A percentile compares a stretch with the other conserved stretches of the same genome.
These are phyloP conservation scores for Psidium guajava DNA, from an alignment of 345 rosid species.

Conservation along the genomic window DNA sequence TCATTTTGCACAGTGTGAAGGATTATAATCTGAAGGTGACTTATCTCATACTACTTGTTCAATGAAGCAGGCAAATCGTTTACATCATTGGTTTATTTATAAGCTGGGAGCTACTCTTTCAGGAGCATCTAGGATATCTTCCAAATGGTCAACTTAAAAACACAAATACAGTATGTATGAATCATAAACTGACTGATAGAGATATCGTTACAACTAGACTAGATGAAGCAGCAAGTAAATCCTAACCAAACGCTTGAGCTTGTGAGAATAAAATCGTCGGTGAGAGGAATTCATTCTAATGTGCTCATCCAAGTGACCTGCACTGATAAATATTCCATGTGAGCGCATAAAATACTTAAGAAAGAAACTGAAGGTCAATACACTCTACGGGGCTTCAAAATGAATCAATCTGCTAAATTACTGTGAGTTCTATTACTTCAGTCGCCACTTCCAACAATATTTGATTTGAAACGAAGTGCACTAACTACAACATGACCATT, in stretches of 20 bases:
- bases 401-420: not conserved
- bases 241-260: conserved; percentile 53
- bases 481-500: not conserved
- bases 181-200: not conserved
- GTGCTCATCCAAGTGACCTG: conserved; percentile 72
- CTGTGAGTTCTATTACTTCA: not conserved
- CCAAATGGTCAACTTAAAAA: not conserved
- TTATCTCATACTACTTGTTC: not conserved
- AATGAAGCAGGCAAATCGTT: not conserved
- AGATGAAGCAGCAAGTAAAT: not conserved
- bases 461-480: not conserved
- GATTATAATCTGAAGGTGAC: not conserved
- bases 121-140: not conserved
- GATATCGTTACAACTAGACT: not conserved
- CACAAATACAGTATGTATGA: not conserved
- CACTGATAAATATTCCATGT: conserved; percentile 20
- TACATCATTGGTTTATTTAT: not conserved
- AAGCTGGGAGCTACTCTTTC: not conserved
- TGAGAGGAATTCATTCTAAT: conserved; percentile 30
- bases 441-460: not conserved
- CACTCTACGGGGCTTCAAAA: not conserved
- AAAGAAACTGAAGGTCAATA: not conserved
- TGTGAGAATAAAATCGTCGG: conserved; percentile 54
- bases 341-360: not conserved
- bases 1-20: not conserved